Base-by-base conservation (phyloP, 805 yeast genomes). In the Ogataea siamensis region DNA sequence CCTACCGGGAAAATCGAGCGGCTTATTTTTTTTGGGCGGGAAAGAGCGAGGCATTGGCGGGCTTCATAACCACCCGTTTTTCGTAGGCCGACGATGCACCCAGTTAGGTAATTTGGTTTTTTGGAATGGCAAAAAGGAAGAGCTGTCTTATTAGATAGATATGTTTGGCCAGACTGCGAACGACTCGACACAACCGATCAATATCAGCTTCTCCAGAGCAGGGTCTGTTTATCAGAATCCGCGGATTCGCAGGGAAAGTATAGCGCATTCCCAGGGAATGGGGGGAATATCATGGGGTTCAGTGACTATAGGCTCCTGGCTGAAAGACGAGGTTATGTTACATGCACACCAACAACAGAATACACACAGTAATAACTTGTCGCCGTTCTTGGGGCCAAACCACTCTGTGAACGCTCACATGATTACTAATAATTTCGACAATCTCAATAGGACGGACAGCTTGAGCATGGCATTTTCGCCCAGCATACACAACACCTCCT, bases 251-350 rank as follows among this genome's bases (percentile, higher is more conserved):
- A 72, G 97, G 47, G 98, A 91, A 54, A 80, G 89, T 41, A 79
- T 93, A 42, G 96, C 97, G 20, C 98, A 91, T 60, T 83, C 96
- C 2, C 96, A 87, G 59, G 98, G 98, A 8, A 86, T 93, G 82
- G 98, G 98, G 29, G 99, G 98, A 32, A 85, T 91, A 22, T 83
- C 95, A 7, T 91, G 97, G 96, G 98, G 98, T 15, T 88, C 95
- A 3, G 78, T 89, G 40, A 83, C 95, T 18, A 88, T 91, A 20
- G 97, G 97, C 10, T 81, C 93, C 11, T 91, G 99, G 99, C 69
- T 91, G 16, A 84, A 88, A 57, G 98, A 91, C 60, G 99, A 91
- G 56, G 91, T 84, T 13, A 72, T 84, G 78, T 74, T 83, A 67
- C 42, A 54, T 32, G 49, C 46, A 17, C 55, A 48, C 18, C 50